Conservation (phyloP, 1,139 yeast species). For the Arxiozyma slooffiae region DNA sequence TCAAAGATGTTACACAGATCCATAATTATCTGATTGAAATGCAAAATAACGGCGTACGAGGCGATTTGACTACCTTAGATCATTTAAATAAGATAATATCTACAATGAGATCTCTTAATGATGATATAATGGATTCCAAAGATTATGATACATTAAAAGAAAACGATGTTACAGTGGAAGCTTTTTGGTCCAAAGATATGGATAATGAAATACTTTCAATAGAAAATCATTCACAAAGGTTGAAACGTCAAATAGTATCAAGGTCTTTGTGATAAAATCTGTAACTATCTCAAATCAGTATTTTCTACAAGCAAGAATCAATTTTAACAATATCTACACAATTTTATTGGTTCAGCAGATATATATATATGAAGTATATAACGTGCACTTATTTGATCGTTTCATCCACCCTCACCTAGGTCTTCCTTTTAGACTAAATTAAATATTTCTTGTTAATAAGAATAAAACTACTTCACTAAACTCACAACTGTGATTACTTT, state of each 20-base stretch:
- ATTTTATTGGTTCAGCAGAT: neutral
- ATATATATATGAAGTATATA: neutral
- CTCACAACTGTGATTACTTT: neutral
- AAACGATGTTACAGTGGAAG: slow-evolving; percentile 1
- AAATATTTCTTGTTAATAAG: neutral
- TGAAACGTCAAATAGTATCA: slow-evolving; percentile 4
- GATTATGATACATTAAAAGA: slow-evolving; percentile 4
- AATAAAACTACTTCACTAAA: neutral
- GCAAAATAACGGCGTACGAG: slow-evolving; percentile 27
- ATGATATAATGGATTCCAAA: slow-evolving; percentile 17
- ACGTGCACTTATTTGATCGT: too few species aligned
- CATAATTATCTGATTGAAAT: slow-evolving; percentile 22
- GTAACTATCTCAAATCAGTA: neutral
- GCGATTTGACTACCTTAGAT: slow-evolving; percentile 25
- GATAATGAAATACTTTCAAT: slow-evolving; percentile 1
- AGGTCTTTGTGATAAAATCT: neutral
- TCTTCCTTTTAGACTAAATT: neutral
- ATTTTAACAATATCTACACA: neutral
- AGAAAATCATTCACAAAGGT: slow-evolving; percentile 3
- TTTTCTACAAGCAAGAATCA: too few species aligned
- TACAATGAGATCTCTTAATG: slow-evolving; percentile 18
- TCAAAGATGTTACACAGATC: slow-evolving; percentile 18
- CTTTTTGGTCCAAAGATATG: slow-evolving; percentile 9
- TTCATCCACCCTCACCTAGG: too few species aligned
- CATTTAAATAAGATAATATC: slow-evolving; percentile 16